Base-by-base conservation (phyloP, 2,329 filamentous ascomycete species). In the Aureobasidium sp. region DNA sequence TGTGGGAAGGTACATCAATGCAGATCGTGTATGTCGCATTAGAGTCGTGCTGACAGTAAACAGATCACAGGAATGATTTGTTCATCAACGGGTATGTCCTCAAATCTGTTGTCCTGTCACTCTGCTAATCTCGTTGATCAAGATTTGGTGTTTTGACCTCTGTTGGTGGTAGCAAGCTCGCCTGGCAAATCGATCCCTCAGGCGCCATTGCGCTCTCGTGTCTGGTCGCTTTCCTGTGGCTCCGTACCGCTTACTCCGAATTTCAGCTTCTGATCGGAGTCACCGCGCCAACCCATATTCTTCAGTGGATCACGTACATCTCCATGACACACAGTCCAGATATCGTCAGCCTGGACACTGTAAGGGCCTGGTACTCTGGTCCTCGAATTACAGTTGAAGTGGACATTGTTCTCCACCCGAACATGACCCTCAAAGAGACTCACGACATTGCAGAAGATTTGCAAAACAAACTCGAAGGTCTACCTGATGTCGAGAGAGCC, bases 251-350 rank as follows among this genome's bases (percentile, higher is more conserved):
- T 0, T 95, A 91, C 70, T 82, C 82, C 62, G 93, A 99, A 77
- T 97, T 97, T 75, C 81, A 96, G 73, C 82, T 97, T 37, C 82
- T 99, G 7, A 91, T 99, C 52, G 94, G 94, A 52, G 89, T 96
- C 2, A 89, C 89, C 0, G 92, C 93, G 1, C 87, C 90, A 60
- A 89, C 91, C 9, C 85, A 91, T 69, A 92, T 87, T 73, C 87
- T 96, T 74, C 92, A 96, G 75, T 86, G 96, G 67, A 95, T 97
- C 72, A 97, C 94, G 0, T 99, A 99, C 76, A 89, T 95, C 68
- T 91, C 84, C 42, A 87, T 97, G 79, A 97, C 93, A 9, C 94
- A 97, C 77, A 92, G 89, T 37, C 84, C 89, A 0, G 76, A 82
- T 37, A 90, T 99, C 71, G 82, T 81, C 61, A 89, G 90, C 69